Base-by-base conservation (phyloP, 768 basidiomycete species). In the Cystobasidium onofrii region DNA sequence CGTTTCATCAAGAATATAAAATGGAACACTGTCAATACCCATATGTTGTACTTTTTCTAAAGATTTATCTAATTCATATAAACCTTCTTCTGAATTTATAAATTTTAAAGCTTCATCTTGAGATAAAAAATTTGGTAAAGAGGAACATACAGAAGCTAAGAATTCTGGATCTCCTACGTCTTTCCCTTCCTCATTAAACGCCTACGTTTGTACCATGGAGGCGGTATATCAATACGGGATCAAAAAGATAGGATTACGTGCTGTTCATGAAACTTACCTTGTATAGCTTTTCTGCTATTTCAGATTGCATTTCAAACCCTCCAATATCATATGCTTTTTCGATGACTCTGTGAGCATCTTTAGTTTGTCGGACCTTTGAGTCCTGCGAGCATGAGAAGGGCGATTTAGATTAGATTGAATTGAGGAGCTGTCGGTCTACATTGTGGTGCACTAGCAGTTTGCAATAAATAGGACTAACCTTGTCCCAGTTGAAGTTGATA, bases 311-410 rank as follows among this genome's bases (percentile, higher is more conserved):
- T 13, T 83, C 79, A 79, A 87, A 85, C 0, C 89, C 88, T 20
- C 87, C 88, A 23, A 86, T 74, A 75, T 84, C 81, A 79, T 84
- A 88, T 0, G 90, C 89, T 78, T 89, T 88, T 70, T 86, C 85
- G 34, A 88, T 83, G 31, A 92, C 83, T 13, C 90, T 85, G 80
- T 91, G 90, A 10, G 88, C 88, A 23, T 84, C 82, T 43, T 84
- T 87, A n/a, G 90, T 88, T 77, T 87, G 86, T 66, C 85, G 84
- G 75, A 91, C 83, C 17, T 83, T 83, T 23, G 89, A 89, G 18
- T 83, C 83, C 65, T 67, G n/a, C n/a, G n/a, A n/a, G n/a, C n/a
- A n/a, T n/a, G n/a, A n/a, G n/a, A n/a, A n/a, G n/a, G n/a, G n/a
- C n/a, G n/a, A n/a, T n/a, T n/a, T n/a, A n/a, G n/a, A n/a, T n/a